Evolutionary conservation across 345 rosid species (phyloP), one percentile per base, ranked within the genome.

Genomic region (Turnera subulata): DNA sequence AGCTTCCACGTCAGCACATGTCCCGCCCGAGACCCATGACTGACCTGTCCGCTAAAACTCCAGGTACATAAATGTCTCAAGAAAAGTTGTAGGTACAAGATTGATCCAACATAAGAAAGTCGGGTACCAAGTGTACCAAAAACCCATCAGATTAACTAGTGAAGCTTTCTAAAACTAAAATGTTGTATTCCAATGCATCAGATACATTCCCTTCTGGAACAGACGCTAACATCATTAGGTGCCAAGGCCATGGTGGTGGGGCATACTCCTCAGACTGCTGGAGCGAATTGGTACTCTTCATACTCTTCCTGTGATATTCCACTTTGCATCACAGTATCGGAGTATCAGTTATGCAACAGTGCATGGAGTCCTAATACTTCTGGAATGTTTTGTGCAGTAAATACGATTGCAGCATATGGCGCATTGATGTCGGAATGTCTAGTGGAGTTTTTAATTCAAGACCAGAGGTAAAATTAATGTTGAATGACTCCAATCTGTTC

Each of bases 191-290:
- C 35, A 4, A 29, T 3, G 73, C 16, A 57, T 48, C 84, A 89
- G 95, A 76, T 86, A 73, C 67, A 74, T 59, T 66, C 70, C 18
- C 52, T 79, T 69, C 95, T 92, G 21, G 61, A 52, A 43, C 89
- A 84, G 61, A 84, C 98, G 23, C 80, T 92, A 59, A 73, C 67
- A 66, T 75, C 86, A 17, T 56, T 84, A 11, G 86, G 82, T 52
- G 96, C 96, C 15, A 89, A 84, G 76, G 93, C 80, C 9, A 86
- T 92, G 95, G 96, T 92, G 60, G 96, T 92, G 6, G 95, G 96
- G n/a, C 98, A 89, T 72, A 92, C 98, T 47, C 98, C 98, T 52
- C 96, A 92, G 65, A 56, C 71, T 48, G 53, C 77, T 5, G 96
- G 98, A 7, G 86, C 81, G 51, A 92, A 92, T 64, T 89, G 98